Conservation (phyloP, 345 rosid genomes). For the Citrus australasica region DNA sequence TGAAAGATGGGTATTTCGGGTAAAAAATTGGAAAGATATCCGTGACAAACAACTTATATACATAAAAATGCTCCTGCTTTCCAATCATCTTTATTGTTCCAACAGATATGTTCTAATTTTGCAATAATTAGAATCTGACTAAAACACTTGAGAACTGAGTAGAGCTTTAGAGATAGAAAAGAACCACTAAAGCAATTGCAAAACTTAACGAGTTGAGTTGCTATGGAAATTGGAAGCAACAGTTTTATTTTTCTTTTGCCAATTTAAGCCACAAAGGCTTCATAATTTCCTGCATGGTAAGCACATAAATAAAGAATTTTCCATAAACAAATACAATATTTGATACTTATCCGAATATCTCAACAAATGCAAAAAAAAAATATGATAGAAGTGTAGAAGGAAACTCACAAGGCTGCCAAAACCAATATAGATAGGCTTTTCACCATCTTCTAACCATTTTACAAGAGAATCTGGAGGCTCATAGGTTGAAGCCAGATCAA, state of each 20-base stretch:
- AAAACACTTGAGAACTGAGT: not conserved
- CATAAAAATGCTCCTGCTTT: not conserved
- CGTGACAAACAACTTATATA: too few species aligned
- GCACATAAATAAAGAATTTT: not conserved
- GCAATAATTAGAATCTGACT: not conserved
- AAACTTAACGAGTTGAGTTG: not conserved
- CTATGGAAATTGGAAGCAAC: not conserved
- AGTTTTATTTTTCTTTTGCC: not conserved
- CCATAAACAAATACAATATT: not conserved
- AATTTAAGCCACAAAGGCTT: not conserved
- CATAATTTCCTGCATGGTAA: not conserved
- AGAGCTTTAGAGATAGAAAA: not conserved
- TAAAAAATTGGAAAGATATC: not conserved
- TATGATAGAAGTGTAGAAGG: not conserved
- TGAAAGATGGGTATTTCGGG: not conserved
- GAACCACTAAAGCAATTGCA: not conserved
- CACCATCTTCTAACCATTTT: constrained; percentile 45
- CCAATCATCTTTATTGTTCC: not conserved
- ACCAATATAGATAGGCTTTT: constrained; percentile 63
- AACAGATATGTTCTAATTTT: not conserved
- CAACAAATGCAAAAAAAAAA: not conserved
- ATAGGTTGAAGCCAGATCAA: constrained; percentile 64
- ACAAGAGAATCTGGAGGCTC: constrained; percentile 52
- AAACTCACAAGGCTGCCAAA: constrained; percentile 74
- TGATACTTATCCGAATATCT: not conserved